Evolutionary conservation across 2,329 filamentous ascomycete genomes (phyloP), one percentile per base, ranked within the genome.

Genomic region (Penicillium psychrosexuale): DNA sequence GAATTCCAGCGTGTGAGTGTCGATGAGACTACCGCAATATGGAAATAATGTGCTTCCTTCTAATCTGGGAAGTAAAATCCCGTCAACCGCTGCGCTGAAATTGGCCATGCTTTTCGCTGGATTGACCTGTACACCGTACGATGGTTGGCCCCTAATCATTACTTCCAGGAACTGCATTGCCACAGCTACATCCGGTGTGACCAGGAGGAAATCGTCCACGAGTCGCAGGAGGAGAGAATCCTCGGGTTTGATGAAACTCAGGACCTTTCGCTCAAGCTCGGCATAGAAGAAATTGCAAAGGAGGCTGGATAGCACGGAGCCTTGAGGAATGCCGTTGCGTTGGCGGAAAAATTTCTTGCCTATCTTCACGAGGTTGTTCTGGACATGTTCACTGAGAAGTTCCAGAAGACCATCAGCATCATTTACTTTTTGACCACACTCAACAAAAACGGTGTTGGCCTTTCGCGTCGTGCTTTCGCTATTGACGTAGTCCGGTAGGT

Each of bases 261-360:
- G 77, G 13, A 87, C 77, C 27, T 85, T 79, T 7, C 75, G 74
- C 72, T 99, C 94, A 1, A 97, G 82, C 59, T 94, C 86, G 6
- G 90, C 92, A 69, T 99, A 99, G 72, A 97, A 97, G 74, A 96
- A 93, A 73, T 91, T 97, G 78, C 94, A 97, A 5, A 99, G 79
- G 38, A 91, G 79, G 40, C 88, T 89, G 0, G 92, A 97, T 5
- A 99, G 71, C 1, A 97, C 82, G 0, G 92, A 97, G 8, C 94
- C 94, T 71, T 99, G 94, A 0, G 94, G 92, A 37, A 99, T 97
- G 13, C 94, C 94, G 22, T 82, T 78, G 70, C 86, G 93, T 70
- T 99, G 94, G 24, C 90, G 84, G 70, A 94, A 97, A 70, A 86
- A 91, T 62, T 87, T 90, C 75, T 91, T 93, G 45, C 91, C 92